phyloP scores from a whole-genome alignment of 768 basidiomycete genomes.

The Pulveroboletus sp. region DNA sequence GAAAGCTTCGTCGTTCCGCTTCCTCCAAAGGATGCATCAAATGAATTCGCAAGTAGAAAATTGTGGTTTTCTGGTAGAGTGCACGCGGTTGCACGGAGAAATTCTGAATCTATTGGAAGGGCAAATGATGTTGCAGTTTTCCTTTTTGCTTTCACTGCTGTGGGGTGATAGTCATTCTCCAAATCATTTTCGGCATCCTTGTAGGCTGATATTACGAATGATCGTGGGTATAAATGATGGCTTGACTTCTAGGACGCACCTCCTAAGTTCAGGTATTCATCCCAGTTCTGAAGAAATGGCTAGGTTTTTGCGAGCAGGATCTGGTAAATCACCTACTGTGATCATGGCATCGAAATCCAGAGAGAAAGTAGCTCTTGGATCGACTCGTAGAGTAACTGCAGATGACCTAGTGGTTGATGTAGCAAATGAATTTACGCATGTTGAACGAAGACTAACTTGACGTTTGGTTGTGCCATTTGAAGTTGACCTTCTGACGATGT shows the following conservation, averaged over 20 bases:
- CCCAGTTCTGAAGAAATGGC: slow-evolving; percentile 47
- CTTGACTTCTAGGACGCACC: slow-evolving; percentile 28
- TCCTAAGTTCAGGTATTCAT: slow-evolving; percentile 50
- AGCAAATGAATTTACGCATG: neutral
- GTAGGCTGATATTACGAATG: slow-evolving; percentile 3
- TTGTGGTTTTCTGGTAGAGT: slow-evolving; percentile 72
- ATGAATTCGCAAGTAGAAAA: slow-evolving; percentile 59
- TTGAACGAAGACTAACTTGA: slow-evolving; percentile 43
- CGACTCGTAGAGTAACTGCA: slow-evolving; percentile 47
- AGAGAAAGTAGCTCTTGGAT: slow-evolving; percentile 44
- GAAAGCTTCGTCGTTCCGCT: slow-evolving; percentile 35
- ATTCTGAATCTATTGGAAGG: slow-evolving; percentile 35
- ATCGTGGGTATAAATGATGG: neutral
- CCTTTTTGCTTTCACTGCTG: slow-evolving; percentile 21
- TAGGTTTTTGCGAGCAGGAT: neutral
- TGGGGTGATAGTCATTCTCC: slow-evolving; percentile 53
- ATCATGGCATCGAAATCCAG: slow-evolving; percentile 66
- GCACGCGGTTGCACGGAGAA: slow-evolving; percentile 47
- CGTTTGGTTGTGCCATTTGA: slow-evolving; percentile 65
- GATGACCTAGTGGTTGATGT: slow-evolving; percentile 37
- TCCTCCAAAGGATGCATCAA: slow-evolving; percentile 54
- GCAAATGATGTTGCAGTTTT: slow-evolving; percentile 24
- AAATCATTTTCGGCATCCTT: slow-evolving; percentile 27
- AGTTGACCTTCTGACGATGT: slow-evolving; percentile 47
- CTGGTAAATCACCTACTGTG: slow-evolving; percentile 38